Base-by-base conservation (phyloP, 1,284 basidiomycete species). In the Apiotrichum laibachii region DNA sequence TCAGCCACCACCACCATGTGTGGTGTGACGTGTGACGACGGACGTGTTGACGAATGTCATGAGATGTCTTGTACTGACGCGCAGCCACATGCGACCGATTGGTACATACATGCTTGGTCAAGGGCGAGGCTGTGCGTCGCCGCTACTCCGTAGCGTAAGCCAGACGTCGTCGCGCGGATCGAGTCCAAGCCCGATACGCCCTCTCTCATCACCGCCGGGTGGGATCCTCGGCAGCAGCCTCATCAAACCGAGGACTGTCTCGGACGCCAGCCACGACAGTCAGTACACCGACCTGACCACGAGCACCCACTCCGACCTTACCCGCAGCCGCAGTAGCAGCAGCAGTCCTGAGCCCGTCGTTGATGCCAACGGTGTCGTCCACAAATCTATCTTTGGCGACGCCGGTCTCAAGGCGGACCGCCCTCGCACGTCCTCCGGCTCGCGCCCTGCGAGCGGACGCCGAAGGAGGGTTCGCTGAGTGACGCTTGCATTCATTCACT, bases 31-130 rank as follows among this genome's bases (percentile, higher is more conserved):
- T 31, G 26, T 31, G 11, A 46, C 21, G 10, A 19, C 37, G 37
- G 26, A 31, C 26, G 26, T 7, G 26, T 31, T 37, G 37, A 37
- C 5, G 8, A 3, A n/a, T 4, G 18, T 18, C 18, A 16, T 42
- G 15, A 18, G n/a, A 13, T 21, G 16, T 18, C 19, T 26, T 40
- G 18, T 12, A 39, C 50, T 52, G 50, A 42, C 40, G 11, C 5
- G n/a, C 26, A 52, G 50, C 50, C 50, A 52, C 50, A 52, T 52
- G 50, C 50, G 50, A 18, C 50, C 50, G 7, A 52, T 52, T 19
- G 34, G 47, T 9, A 19, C 47, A 2, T 49, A 34, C 34, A 11
- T 49, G 2, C 26, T 35, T 5, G 26, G 47, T 5, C 5, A 19
- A 6, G 47, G 33, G n/a, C 47, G 47, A 5, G 46, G 16, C 10